Conservation (phyloP, 257 asterid genomes). For the Schizonepeta tenuifolia region DNA sequence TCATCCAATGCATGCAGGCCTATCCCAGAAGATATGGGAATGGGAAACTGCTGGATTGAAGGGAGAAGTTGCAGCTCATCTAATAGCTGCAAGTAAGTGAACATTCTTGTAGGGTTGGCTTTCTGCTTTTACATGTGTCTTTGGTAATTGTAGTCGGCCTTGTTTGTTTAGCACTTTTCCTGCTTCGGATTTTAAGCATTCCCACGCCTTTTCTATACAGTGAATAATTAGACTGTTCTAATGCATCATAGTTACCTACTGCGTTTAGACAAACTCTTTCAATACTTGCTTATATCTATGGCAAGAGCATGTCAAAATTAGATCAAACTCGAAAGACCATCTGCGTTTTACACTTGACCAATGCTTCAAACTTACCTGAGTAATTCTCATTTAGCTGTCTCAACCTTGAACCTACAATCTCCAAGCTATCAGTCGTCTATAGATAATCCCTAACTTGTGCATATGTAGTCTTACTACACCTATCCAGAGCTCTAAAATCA, state of each 20-base stretch:
- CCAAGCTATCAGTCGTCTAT: conserved; percentile 16
- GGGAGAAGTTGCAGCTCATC: conserved; percentile 94
- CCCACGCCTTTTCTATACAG: not conserved
- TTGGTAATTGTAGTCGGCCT: not conserved
- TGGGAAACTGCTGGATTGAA: conserved; percentile 82
- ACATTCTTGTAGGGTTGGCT: conserved; percentile 16
- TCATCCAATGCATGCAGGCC: conserved; percentile 87
- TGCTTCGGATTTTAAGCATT: not conserved
- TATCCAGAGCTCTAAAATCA: not conserved
- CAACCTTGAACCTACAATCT: conserved; percentile 18
- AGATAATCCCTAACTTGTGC: not conserved
- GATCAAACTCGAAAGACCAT: conserved; percentile 11
- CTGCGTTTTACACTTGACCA: not conserved
- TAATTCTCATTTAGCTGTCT: conserved; percentile 2
- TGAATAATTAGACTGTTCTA: not conserved
- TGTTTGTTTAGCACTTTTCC: conserved; percentile 4
- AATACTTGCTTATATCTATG: conserved; percentile 3
- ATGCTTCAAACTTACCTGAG: not conserved
- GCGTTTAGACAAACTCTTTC: not conserved
- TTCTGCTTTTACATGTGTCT: conserved; percentile 6
- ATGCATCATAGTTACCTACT: not conserved
- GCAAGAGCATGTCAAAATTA: conserved; percentile 14
- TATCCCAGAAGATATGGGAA: conserved; percentile 61
- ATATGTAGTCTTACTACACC: not conserved
- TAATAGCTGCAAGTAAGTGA: conserved; percentile 74